Conservation (phyloP, 345 rosid species). For the Bruguiera gymnorhiza region DNA sequence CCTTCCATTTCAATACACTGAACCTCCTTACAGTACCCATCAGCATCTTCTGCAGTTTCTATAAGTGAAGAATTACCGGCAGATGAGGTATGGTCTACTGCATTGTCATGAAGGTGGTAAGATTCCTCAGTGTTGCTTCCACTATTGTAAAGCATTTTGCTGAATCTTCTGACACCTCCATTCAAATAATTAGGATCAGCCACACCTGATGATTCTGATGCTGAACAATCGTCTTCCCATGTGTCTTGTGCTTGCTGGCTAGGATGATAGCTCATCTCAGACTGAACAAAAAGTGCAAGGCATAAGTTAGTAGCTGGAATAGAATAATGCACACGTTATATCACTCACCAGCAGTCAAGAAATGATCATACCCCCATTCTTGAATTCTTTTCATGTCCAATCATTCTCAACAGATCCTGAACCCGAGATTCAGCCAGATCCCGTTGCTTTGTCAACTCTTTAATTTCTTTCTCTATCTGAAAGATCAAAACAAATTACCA, state of each 20-base stretch:
- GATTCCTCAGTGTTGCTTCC: slow-evolving; percentile 38
- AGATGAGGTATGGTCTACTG: slow-evolving; percentile 42
- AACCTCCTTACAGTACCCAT: slow-evolving; percentile 86
- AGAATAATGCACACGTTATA: neutral
- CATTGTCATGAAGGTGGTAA: slow-evolving; percentile 24
- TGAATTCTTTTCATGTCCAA: slow-evolving; percentile 52
- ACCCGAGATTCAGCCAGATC: slow-evolving; percentile 83
- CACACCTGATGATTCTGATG: slow-evolving; percentile 57
- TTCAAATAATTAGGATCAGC: slow-evolving; percentile 27
- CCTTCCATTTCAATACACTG: slow-evolving; percentile 73
- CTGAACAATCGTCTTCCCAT: slow-evolving; percentile 70
- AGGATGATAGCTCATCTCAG: slow-evolving; percentile 34
- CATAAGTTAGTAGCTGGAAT: slow-evolving; percentile 16
- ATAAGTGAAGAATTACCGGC: slow-evolving; percentile 45
- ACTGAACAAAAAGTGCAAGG: slow-evolving; percentile 35
- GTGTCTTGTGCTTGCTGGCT: slow-evolving; percentile 34
- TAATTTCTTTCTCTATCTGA: slow-evolving; percentile 89
- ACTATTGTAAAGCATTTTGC: slow-evolving; percentile 30
- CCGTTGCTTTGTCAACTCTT: slow-evolving; percentile 71
- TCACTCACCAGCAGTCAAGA: slow-evolving; percentile 4
- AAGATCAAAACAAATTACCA: slow-evolving; percentile 18
- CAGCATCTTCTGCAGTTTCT: slow-evolving; percentile 40
- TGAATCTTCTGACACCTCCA: slow-evolving; percentile 22
- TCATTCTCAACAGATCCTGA: slow-evolving; percentile 63
- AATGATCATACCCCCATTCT: slow-evolving; percentile 41